Percentiles rank a stretch among this genome's conserved stretches.
phyloP scores from a whole-genome alignment of 1,284 basidiomycete genomes.

The Coriolopsis trogii region DNA sequence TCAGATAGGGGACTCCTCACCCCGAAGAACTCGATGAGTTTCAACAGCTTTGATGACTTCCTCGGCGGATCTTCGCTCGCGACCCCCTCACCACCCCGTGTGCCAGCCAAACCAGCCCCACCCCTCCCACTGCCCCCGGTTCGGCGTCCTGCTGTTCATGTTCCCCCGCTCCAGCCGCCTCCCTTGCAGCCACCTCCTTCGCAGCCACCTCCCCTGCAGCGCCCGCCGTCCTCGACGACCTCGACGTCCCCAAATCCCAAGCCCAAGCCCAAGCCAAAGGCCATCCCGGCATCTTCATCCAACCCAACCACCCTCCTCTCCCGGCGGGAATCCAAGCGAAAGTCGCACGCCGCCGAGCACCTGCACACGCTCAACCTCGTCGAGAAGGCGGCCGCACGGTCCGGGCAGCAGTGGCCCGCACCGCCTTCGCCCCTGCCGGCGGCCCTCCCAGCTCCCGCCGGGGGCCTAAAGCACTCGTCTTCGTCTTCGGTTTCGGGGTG shows the following conservation, averaged over 20 bases:
- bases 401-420: slow-evolving; percentile 61
- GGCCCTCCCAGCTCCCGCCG: slow-evolving; percentile 38
- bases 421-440: slow-evolving; percentile 58
- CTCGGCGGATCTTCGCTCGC: slow-evolving; percentile 20
- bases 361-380: slow-evolving; percentile 58
- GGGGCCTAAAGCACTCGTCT: slow-evolving; percentile 10
- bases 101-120: slow-evolving; percentile 14
- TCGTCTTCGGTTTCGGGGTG: slow-evolving; percentile 3
- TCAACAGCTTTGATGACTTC: slow-evolving; percentile 21
- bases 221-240: neutral
- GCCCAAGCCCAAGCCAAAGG: slow-evolving; percentile 1
- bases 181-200: neutral
- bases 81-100: slow-evolving; percentile 33
- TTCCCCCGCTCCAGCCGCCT: slow-evolving; percentile 1
- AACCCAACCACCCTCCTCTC: slow-evolving; percentile 18
- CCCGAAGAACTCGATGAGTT: slow-evolving; percentile 21
- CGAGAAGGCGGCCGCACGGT: slow-evolving; percentile 51
- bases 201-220: neutral
- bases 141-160: neutral
- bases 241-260: neutral
- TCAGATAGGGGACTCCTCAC: slow-evolving; percentile 28
- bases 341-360: slow-evolving; percentile 41
- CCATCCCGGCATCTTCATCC: slow-evolving; percentile 5
- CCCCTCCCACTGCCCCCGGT: neutral
- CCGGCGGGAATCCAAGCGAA: slow-evolving; percentile 9